phyloP scores from a whole-genome alignment of 441 rosid species.

The Arabidopsis hybrid region DNA sequence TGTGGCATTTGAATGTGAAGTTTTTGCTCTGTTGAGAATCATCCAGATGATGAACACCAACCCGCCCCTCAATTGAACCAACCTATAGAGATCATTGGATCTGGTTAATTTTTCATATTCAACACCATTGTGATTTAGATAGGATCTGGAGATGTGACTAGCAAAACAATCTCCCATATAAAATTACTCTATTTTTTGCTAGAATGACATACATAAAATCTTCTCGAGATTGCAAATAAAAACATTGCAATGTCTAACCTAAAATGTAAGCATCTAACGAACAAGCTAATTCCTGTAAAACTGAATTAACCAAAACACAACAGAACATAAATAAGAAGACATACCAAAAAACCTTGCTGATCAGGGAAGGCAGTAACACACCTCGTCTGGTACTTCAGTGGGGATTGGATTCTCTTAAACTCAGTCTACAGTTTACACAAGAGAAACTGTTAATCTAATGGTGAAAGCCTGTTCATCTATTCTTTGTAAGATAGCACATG shows the following conservation, averaged over 20 bases:
- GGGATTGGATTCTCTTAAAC: conserved; percentile 87
- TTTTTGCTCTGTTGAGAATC: conserved; percentile 79
- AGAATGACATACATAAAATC: neutral
- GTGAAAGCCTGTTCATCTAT: conserved; percentile 1
- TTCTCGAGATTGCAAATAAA: neutral
- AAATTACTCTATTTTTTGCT: neutral
- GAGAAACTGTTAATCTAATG: conserved; percentile 1
- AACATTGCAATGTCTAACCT: neutral
- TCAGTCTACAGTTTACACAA: conserved; percentile 59
- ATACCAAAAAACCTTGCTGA: conserved; percentile 98
- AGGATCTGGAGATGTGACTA: neutral
- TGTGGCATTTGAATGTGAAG: conserved; percentile 97
- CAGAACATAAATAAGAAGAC: conserved; percentile 30
- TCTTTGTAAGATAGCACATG: conserved; percentile 17
- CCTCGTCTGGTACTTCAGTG: conserved; percentile 96
- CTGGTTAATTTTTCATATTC: conserved; percentile 15
- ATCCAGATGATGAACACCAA: conserved; percentile 97
- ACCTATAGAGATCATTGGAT: conserved; percentile 54
- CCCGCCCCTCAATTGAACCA: conserved; percentile 96
- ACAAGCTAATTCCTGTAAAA: conserved; percentile 13
- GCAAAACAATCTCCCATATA: conserved; percentile 4
- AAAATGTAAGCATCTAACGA: neutral
- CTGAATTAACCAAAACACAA: neutral
- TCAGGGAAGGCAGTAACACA: conserved; percentile 98
- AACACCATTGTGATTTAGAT: conserved; percentile 9